Base-by-base conservation (phyloP, 805 yeast genomes). In the Ogataea methylovora region DNA sequence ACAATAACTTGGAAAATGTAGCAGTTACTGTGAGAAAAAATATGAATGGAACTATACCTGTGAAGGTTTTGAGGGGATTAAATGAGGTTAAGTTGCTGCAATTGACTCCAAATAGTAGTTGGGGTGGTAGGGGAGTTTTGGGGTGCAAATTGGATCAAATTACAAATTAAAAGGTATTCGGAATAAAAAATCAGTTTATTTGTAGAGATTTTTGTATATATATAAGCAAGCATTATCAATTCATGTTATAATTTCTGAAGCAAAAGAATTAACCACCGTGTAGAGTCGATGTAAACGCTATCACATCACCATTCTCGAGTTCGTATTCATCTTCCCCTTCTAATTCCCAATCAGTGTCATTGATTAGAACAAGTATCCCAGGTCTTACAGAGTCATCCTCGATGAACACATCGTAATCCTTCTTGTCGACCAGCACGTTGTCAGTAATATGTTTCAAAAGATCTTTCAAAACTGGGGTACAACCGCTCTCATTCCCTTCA, bases 341-440 rank as follows among this genome's bases (percentile, higher is more conserved):
- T 11, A 90, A 60, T 51, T 90, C 98, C 97, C 97, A 90, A 60
- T 90, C 98, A 0, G 94, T 78, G 53, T 90, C 97, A 51, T 90
- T 90, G 41, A 90, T 82, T 36, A 90, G 67, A 8, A 92, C 95
- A 40, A 90, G 63, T 30, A 90, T 85, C 2, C 98, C 98, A 0
- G 97, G 95, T 33, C 97, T 75, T 11, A 86, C 77, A 2, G 79
- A 72, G 9, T 67, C 94, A 45, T 84, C 88, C 47, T 84, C 92
- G 6, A 88, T 66, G 49, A 90, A 87, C 10, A 87, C 81, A 4
- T 76, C 80, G 20, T 70, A 61, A 49, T 82, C 87, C 39, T 73
- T 74, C 23, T 73, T 65, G 40, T 81, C 76, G 19, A 65, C 63
- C 22, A 83, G 70, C 55, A 83, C 65, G 11, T 67, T 67, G 7